These are phyloP conservation scores for Paramecium primaurelia DNA, from an alignment of 73 alveolate species.

Conservation along the genomic window DNA sequence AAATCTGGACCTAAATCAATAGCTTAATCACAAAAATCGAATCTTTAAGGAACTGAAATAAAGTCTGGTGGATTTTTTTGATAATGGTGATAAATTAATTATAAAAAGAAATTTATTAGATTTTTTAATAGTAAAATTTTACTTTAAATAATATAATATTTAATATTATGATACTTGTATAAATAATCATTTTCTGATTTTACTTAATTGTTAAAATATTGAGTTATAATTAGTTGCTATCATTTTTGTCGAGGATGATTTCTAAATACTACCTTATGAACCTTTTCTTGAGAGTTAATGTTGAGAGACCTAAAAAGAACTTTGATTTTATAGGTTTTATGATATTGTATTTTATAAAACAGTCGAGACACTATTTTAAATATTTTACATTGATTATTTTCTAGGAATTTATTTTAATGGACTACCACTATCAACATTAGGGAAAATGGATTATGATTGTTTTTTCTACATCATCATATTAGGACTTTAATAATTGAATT, in stretches of 20 bases:
- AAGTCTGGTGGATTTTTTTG: constrained; percentile 33
- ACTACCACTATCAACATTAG: constrained; percentile 2
- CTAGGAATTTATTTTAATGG: background rate
- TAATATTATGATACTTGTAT: background rate
- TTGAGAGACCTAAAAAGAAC: background rate
- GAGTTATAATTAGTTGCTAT: constrained; percentile 21
- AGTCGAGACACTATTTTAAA: background rate
- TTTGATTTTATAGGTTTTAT: background rate
- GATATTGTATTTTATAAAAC: background rate
- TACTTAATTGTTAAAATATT: background rate
- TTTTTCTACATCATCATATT: background rate
- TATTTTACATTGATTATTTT: background rate
- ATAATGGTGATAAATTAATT: background rate
- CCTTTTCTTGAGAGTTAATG: constrained; percentile 42
- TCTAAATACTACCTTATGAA: background rate
- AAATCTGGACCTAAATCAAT: constrained; percentile 13
- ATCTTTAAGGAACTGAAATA: background rate
- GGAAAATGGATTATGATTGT: background rate
- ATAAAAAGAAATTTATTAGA: background rate
- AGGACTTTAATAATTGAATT: background rate
- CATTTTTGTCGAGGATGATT: background rate
- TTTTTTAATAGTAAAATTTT: too few relatives aligned
- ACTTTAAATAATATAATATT: background rate
- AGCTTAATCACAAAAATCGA: background rate
- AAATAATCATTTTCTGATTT: background rate